Evolutionary conservation across 192 early-diverging fungal species (phyloP).

Genomic region (Chytriomyces hyalinus): DNA sequence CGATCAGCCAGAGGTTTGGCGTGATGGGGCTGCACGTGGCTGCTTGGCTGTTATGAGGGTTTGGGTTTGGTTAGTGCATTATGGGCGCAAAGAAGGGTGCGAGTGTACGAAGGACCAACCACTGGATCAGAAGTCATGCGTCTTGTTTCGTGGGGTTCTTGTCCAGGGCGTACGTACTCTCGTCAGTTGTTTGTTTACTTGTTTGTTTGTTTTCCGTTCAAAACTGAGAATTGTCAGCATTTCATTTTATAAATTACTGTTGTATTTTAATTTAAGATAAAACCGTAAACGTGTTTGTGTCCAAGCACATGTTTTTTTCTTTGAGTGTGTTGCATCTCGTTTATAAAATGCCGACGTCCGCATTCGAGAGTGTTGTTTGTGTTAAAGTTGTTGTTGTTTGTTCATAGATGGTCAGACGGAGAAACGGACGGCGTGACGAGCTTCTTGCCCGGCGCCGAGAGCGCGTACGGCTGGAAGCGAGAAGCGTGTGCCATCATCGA

Average conservation of each 20-base stretch:
- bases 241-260: background rate
- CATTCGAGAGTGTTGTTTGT: background rate
- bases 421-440: background rate
- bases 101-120: too few species aligned
- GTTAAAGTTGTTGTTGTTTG: background rate
- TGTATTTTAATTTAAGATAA: background rate
- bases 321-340: background rate
- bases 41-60: background rate
- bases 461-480: background rate
- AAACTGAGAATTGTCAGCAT: background rate
- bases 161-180: too few species aligned
- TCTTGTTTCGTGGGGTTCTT: too few species aligned
- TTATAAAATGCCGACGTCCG: background rate
- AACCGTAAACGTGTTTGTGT: background rate
- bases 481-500: background rate
- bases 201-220: too few species aligned
- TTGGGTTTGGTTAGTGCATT: background rate
- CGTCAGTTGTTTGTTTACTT: too few species aligned
- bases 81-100: background rate
- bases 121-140: too few species aligned
- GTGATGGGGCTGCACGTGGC: background rate
- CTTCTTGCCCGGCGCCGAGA: background rate
- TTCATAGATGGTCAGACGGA: background rate
- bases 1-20: conserved; percentile 1
- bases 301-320: background rate